These are phyloP conservation scores for Pseudohalonectria lignicola DNA, from an alignment of 2,329 filamentous ascomycete genomes.

Conservation along the genomic window DNA sequence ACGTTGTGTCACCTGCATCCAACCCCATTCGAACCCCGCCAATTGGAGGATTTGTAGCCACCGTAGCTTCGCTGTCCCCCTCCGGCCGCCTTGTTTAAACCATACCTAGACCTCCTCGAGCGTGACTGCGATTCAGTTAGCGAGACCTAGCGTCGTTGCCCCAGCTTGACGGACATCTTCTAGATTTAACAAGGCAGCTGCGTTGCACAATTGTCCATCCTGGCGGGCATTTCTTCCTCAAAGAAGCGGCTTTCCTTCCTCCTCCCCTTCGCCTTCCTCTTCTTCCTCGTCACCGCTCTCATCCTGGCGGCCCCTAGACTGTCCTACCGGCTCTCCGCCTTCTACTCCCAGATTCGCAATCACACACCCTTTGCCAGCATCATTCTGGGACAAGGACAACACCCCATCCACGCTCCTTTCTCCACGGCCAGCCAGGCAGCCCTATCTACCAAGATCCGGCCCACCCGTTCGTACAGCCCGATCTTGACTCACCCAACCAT, in stretches of 20 bases:
- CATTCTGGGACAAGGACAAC: conserved; percentile 3
- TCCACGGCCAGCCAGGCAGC: conserved; percentile 13
- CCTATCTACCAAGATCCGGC: no score
- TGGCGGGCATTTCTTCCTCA: conserved; percentile 22
- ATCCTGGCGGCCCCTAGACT: conserved; percentile 58
- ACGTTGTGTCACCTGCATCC: no score
- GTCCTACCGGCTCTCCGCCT: conserved; percentile 43
- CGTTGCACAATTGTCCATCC: conserved; percentile 19
- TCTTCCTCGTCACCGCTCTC: conserved; percentile 44
- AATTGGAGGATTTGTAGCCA: no score
- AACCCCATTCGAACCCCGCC: no score
- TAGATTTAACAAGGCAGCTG: no score
- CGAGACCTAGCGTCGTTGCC: no score
- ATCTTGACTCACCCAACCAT: conserved; percentile 40
- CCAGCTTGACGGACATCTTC: no score
- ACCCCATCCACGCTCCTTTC: conserved; percentile 4
- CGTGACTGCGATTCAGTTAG: no score
- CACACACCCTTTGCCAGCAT: conserved; percentile 14
- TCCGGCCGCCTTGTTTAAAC: no score
- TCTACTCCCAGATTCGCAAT: conserved; percentile 44
- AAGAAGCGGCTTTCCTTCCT: conserved; percentile 17
- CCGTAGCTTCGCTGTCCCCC: no score
- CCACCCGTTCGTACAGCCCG: conserved; percentile 19
- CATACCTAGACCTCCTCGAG: no score
- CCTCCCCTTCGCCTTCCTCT: conserved; percentile 38